Evolutionary conservation across 2,329 filamentous ascomycete genomes (phyloP).

Genomic region (Gaeumannomyces sp.): DNA sequence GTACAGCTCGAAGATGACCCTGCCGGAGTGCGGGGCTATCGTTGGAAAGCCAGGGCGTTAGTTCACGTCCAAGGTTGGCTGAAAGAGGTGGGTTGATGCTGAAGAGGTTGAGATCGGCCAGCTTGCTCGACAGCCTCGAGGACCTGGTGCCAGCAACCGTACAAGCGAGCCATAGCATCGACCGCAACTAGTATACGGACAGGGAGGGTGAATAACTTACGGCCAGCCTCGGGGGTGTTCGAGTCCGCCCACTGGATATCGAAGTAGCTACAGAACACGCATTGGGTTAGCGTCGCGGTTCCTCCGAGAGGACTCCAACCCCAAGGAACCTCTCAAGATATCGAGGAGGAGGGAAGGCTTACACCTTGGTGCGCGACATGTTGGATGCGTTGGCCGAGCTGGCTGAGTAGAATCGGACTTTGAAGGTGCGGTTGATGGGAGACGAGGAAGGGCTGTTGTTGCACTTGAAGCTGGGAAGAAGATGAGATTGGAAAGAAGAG

Average conservation of each 20-base stretch:
- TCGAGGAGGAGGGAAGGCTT: constrained; percentile 31
- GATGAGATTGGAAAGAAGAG: constrained; percentile 22
- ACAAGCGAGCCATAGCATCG: background rate
- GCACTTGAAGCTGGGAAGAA: constrained; percentile 22
- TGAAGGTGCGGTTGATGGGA: constrained; percentile 25
- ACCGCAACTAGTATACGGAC: background rate
- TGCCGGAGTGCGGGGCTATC: constrained; percentile 44
- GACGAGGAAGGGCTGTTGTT: constrained; percentile 28
- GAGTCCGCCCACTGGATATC: constrained; percentile 48
- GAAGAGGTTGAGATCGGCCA: constrained; percentile 6
- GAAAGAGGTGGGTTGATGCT: constrained; percentile 12
- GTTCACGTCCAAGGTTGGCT: constrained; percentile 40
- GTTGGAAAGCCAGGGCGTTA: background rate
- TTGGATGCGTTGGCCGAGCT: constrained; percentile 23
- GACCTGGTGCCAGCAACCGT: background rate
- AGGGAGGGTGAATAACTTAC: constrained; percentile 13
- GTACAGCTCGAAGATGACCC: constrained; percentile 73
- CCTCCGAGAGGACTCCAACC: background rate
- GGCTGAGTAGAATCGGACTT: constrained; percentile 26
- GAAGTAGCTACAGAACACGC: constrained; percentile 50
- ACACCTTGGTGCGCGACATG: constrained; percentile 57
- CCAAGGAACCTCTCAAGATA: background rate
- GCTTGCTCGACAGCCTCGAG: background rate
- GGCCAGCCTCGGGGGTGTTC: background rate
- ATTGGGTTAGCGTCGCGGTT: background rate